Evolutionary conservation across 116 monocot species (phyloP), one percentile per base, ranked within the genome.

Genomic region (Papilionanthe hybrid): DNA sequence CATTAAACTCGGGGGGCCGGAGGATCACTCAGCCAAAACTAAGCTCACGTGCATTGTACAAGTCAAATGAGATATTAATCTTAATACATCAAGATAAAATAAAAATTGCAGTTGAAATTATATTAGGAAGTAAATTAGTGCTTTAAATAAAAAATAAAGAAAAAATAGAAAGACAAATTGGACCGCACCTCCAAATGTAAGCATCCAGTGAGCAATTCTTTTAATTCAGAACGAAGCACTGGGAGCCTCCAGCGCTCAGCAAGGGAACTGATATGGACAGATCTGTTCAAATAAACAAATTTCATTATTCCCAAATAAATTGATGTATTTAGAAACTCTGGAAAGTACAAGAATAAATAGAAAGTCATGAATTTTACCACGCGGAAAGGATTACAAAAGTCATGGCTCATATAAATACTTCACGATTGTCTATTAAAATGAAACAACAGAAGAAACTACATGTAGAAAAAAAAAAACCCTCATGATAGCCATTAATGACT

Each of bases 171-270:
- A 9, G 20, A 9, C 75, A 75, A 49, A 69, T 37, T 69, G n/a
- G 29, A 65, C 10, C 75, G 87, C 79, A 92, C 97, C 92, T 98
- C 92, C 44, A 98, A 78, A 57, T 88, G 78, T 17, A 88, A 81
- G 87, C 97, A 98, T 63, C 94, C 90, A 12, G 27, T 79, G 78
- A 98, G 88, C 78, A 98, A 75, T 82, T 87, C 79, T 78, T 94
- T 88, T 41, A 98, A 81, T 81, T 94, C 89, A 73, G 91, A 77
- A 66, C 86, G 89, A 43, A 81, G 63, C 25, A 94, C 65, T 19
- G 65, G 55, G 12, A 84, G 42, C 18, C 87, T 89, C 83, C 86
- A 79, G 79, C 68, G 83, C 80, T 86, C 91, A 81, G 85, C 88
- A 65, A 98, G 84, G 32, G 88, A 85, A 49, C 89, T 83, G 76